A percentile compares a stretch with the other conserved stretches of the same genome.
These are phyloP conservation scores for Candida michaelii DNA, from an alignment of 805 yeast species.

Conservation along the genomic window DNA sequence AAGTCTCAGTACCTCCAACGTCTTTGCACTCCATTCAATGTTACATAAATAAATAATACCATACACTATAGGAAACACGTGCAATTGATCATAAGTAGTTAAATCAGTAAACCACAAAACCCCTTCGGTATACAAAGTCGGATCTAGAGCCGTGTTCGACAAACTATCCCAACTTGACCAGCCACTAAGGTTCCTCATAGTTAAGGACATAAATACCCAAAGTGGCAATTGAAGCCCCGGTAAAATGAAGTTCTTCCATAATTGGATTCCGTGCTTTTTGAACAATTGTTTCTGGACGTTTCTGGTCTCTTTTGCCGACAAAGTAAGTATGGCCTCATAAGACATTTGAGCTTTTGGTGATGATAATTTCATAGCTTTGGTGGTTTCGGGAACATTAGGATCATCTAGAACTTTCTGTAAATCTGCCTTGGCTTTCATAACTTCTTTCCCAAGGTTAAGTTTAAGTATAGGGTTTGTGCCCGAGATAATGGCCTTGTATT, in stretches of 20 bases:
- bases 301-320: slow-evolving; percentile 76
- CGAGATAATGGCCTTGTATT: slow-evolving; percentile 64
- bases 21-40: slow-evolving; percentile 76
- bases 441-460: slow-evolving; percentile 51
- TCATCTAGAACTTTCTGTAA: slow-evolving; percentile 19
- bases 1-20: slow-evolving; percentile 53
- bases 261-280: slow-evolving; percentile 62
- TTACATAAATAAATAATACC: slow-evolving; percentile 75
- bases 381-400: slow-evolving; percentile 8
- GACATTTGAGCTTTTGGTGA: slow-evolving; percentile 47
- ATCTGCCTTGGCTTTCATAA: slow-evolving; percentile 33
- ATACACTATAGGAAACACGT: slow-evolving; percentile 64
- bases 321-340: slow-evolving; percentile 73
- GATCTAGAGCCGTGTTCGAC: slow-evolving; percentile 49
- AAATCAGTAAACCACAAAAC: slow-evolving; percentile 63
- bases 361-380: slow-evolving; percentile 16
- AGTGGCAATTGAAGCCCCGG: slow-evolving; percentile 85
- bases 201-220: slow-evolving; percentile 77
- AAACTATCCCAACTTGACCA: slow-evolving; percentile 48
- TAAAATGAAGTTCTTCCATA: slow-evolving; percentile 74
- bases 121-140: slow-evolving; percentile 52
- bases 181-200: slow-evolving; percentile 75
- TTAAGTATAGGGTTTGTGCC: slow-evolving; percentile 77
- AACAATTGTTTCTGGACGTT: slow-evolving; percentile 73
- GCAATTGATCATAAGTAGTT: slow-evolving; percentile 58